Evolutionary conservation across 2,329 filamentous ascomycete genomes (phyloP), one percentile per base, ranked within the genome.

Genomic region (Alternaria burnsii): DNA sequence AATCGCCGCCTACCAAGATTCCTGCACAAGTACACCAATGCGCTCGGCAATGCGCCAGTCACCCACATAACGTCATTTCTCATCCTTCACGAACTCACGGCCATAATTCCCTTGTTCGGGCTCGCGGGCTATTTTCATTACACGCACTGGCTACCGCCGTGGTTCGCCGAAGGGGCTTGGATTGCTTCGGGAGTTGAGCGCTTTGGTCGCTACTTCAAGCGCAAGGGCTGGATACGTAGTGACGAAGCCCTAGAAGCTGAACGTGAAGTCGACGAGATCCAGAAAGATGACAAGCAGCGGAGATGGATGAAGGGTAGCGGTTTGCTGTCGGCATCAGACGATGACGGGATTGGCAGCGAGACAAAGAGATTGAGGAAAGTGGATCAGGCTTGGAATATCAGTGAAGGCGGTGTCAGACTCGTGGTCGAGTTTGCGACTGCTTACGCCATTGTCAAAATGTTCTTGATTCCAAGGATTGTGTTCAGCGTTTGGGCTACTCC

Each of bases 401-500:
- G 79, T 18, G 78, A 83, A 59, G 74, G 70, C 20, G 86, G 86
- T 0, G 82, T 85, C 36, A 83, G 84, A 61, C 62, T 88, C 60
- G 80, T 89, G 32, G 79, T 89, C 22, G 87, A 89, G 79, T 87
- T 98, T 65, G 95, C 92, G 24, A 90, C 95, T 20, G 94, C 95
- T 5, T 99, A 95, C 82, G 91, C 93, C 1, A 86, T 97, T 64
- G 96, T 93, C 1, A 99, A 99, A 81, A 88, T 88, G 16, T 74
- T 98, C 59, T 77, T 99, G 65, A 93, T 95, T 0, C 71, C 91
- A 12, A 86, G 95, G 68, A 86, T 99, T 62, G 81, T 90, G 26
- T 79, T 88, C 7, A 97, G 94, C 80, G 85, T 96, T 4, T 97
- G 91, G 92, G 90, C 87, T 14, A 97, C 95, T 47, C 95, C 95